A percentile compares a stretch with the other conserved stretches of the same genome.
Conservation (phyloP, 768 basidiomycete genomes). For the Sutorius australiensis region DNA sequence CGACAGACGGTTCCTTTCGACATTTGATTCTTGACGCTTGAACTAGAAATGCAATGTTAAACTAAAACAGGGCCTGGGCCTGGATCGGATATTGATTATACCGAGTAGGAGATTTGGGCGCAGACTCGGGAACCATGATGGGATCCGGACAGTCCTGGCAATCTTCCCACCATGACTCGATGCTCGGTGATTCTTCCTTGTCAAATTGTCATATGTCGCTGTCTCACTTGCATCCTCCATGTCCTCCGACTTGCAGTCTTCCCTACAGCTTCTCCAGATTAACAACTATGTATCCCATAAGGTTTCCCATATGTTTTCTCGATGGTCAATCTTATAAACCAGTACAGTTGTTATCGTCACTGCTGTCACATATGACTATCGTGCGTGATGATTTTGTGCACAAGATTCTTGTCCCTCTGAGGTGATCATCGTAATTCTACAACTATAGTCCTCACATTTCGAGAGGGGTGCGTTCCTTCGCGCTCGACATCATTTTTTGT, state of each 20-base stretch:
- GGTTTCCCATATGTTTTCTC: not conserved
- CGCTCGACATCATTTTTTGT: not conserved
- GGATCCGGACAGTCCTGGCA: no score
- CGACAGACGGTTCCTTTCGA: no score
- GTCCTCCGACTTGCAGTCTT: not conserved
- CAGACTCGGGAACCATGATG: no score
- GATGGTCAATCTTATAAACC: not conserved
- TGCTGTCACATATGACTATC: conserved; percentile 6
- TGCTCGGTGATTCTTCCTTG: no score
- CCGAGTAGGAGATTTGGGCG: no score
- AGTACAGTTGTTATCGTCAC: not conserved
- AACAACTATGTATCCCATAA: conserved; percentile 1
- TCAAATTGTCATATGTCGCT: not conserved
- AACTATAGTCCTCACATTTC: not conserved
- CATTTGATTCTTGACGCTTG: no score
- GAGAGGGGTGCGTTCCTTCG: not conserved
- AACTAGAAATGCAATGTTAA: no score
- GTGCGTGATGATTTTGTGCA: not conserved
- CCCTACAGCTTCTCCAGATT: not conserved
- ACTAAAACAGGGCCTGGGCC: no score
- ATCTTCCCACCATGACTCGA: no score
- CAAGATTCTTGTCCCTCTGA: no score
- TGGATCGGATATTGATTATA: no score
- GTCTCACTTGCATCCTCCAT: not conserved
- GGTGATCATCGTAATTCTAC: not conserved